These are phyloP conservation scores for Zasmidium angulare DNA, from an alignment of 2,329 filamentous ascomycete genomes.

Conservation along the genomic window DNA sequence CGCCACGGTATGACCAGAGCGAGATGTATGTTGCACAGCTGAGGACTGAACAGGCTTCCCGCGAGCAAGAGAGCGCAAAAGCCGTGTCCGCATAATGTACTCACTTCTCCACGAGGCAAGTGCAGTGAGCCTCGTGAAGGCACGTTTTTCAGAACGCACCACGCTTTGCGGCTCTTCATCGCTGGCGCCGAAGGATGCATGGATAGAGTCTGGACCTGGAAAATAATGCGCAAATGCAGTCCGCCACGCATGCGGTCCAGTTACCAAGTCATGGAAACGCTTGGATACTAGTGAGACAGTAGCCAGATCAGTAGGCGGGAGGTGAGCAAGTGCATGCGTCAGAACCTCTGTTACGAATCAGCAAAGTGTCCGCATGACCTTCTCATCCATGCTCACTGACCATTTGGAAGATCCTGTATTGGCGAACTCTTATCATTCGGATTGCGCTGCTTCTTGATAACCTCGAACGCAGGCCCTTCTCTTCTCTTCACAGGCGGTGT, in stretches of 20 bases:
- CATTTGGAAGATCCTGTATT: slow-evolving; percentile 72
- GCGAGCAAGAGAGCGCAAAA: slow-evolving; percentile 76
- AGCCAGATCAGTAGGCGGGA: slow-evolving; percentile 80
- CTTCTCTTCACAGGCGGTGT: slow-evolving; percentile 40
- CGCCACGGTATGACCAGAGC: slow-evolving; percentile 59
- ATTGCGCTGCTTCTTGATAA: slow-evolving; percentile 49
- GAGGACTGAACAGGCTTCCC: slow-evolving; percentile 70
- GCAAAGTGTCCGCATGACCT: slow-evolving; percentile 1
- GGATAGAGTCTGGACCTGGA: slow-evolving; percentile 66
- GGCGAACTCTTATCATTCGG: slow-evolving; percentile 48
- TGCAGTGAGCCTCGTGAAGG: slow-evolving; percentile 78
- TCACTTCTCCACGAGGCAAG: slow-evolving; percentile 95
- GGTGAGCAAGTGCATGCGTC: slow-evolving; percentile 85
- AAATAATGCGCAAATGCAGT: slow-evolving; percentile 91
- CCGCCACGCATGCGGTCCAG: slow-evolving; percentile 89
- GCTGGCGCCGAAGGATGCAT: slow-evolving; percentile 39
- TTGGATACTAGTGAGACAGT: slow-evolving; percentile 82
- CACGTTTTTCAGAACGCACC: slow-evolving; percentile 70
- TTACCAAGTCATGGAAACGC: slow-evolving; percentile 82
- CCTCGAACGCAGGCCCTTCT: slow-evolving; percentile 52
- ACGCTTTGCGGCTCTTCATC: slow-evolving; percentile 53
- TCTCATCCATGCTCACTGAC: slow-evolving; percentile 49
- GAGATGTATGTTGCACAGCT: slow-evolving; percentile 53
- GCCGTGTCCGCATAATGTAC: slow-evolving; percentile 82
- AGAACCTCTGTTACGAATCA: slow-evolving; percentile 68